These are phyloP conservation scores for Rhexocercosporidium sp. DNA, from an alignment of 2,329 filamentous ascomycete genomes.

Conservation along the genomic window DNA sequence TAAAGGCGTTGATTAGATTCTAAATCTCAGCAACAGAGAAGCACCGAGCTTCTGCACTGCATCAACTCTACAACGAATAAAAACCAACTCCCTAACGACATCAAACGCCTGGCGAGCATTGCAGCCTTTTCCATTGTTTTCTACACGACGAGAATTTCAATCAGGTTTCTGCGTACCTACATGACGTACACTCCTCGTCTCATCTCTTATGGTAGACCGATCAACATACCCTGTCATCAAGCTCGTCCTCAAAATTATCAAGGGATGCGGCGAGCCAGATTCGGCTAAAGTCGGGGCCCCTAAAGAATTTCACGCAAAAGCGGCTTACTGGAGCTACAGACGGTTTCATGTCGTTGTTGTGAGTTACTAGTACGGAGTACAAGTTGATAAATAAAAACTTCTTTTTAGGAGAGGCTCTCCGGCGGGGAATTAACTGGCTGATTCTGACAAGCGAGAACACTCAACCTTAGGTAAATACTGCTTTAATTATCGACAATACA, in stretches of 20 bases:
- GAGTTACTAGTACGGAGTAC: no score
- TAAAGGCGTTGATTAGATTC: background rate
- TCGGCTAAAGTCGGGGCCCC: no score
- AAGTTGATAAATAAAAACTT: no score
- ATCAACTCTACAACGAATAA: background rate
- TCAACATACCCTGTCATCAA: background rate
- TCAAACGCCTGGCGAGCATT: background rate
- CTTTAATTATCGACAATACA: no score
- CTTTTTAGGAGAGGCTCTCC: no score
- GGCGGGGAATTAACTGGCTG: no score
- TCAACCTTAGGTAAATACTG: no score
- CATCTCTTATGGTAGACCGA: background rate
- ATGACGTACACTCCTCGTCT: background rate
- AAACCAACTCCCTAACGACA: background rate
- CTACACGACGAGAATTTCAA: background rate
- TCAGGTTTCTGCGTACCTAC: background rate
- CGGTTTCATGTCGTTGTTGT: no score
- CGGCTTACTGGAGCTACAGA: no score
- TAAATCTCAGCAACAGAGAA: background rate
- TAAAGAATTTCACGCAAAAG: no score
- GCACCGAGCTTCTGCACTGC: background rate
- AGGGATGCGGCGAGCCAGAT: no score
- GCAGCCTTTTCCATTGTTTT: background rate
- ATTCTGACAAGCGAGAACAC: no score
- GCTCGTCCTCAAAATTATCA: background rate